Conservation (phyloP, 176 grass and related monocot species). For the Cenchrus purpureus region DNA sequence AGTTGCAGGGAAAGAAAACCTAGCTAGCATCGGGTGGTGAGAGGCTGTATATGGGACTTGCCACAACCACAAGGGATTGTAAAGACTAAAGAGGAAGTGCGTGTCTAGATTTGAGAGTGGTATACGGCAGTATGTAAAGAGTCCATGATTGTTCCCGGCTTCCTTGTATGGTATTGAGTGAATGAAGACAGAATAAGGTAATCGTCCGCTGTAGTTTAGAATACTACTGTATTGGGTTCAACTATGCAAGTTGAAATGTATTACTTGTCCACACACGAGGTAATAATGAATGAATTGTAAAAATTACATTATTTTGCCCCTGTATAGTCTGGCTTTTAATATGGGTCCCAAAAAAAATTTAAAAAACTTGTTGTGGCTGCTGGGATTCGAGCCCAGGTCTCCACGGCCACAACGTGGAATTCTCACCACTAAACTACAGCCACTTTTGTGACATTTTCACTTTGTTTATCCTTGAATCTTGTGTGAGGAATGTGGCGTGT, state of each 20-base stretch:
- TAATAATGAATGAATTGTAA: too few species aligned
- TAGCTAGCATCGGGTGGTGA: conserved; percentile 19
- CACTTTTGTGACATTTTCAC: conserved; percentile 14
- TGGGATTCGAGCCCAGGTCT: conserved; percentile 96
- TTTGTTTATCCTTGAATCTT: too few species aligned
- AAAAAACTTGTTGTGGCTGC: conserved; percentile 49
- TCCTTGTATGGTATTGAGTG: neutral
- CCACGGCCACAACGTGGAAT: conserved; percentile 86
- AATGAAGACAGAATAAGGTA: neutral
- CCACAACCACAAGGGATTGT: neutral
- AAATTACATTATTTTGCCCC: too few species aligned
- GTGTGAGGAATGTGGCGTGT: too few species aligned
- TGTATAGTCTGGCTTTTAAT: too few species aligned
- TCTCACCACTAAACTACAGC: conserved; percentile 76
- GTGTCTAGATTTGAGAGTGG: neutral
- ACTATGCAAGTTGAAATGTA: conserved; percentile 3
- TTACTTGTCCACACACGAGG: too few species aligned
- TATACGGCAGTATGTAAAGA: neutral
- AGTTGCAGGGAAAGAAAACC: conserved; percentile 52
- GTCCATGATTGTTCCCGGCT: conserved; percentile 27
- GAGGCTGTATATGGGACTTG: neutral
- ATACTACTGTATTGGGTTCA: neutral
- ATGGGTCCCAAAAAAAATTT: too few species aligned
- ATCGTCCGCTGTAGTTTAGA: too few species aligned
- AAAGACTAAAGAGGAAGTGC: neutral